Conservation (phyloP, 768 basidiomycete genomes). For the Panaeolus papilionaceus region DNA sequence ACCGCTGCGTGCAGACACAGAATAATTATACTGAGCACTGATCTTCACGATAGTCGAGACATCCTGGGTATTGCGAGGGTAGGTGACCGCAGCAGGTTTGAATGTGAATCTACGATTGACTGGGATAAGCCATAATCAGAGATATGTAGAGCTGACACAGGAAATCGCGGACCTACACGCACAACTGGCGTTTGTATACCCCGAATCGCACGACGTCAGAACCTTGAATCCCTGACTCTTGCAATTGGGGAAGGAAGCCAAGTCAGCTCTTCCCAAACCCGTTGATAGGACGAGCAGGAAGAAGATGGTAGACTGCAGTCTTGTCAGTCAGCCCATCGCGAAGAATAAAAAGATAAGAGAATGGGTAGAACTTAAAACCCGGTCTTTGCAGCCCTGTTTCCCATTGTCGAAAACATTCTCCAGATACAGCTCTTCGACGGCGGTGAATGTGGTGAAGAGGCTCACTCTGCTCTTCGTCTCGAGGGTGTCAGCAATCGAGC, state of each 20-base stretch:
- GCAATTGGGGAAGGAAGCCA: constrained; percentile 26
- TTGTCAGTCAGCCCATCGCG: background rate
- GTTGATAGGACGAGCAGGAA: background rate
- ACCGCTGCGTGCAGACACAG: constrained; percentile 50
- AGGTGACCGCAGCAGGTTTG: constrained; percentile 46
- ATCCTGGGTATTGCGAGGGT: constrained; percentile 39
- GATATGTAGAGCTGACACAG: no score
- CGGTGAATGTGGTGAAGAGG: no score
- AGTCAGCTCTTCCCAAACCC: background rate
- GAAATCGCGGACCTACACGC: constrained; percentile 28
- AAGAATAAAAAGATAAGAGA: background rate
- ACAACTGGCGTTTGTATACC: constrained; percentile 29
- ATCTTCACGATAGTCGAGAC: constrained; percentile 44
- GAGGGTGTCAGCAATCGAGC: no score
- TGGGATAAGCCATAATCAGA: constrained; percentile 20
- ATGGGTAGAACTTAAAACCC: background rate
- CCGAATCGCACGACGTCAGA: constrained; percentile 27
- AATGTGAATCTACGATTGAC: constrained; percentile 47
- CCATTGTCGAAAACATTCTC: constrained; percentile 16
- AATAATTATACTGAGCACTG: constrained; percentile 37
- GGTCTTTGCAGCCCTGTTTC: no score
- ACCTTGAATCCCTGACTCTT: constrained; percentile 30
- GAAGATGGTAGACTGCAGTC: background rate
- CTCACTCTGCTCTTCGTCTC: no score
- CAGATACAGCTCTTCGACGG: no score